Evolutionary conservation across 257 asterid genomes (phyloP).

Genomic region (Scutellaria galericulata): DNA sequence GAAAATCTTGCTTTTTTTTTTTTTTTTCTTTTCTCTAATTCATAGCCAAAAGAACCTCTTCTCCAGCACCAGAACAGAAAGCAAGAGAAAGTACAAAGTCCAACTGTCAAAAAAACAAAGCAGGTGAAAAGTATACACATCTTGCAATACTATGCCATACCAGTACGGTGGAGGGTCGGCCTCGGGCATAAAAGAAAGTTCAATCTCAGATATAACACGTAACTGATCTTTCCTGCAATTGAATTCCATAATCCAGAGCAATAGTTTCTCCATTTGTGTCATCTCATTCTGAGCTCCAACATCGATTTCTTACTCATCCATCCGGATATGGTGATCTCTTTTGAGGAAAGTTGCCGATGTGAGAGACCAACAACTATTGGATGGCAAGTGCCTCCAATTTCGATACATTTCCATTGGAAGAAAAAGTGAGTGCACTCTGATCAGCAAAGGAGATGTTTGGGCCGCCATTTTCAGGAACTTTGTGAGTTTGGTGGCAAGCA

Average conservation of each 20-base stretch:
- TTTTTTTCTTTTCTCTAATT: not conserved
- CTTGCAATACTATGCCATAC: constrained; percentile 44
- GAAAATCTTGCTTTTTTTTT: constrained; percentile 33
- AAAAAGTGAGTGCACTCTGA: constrained; percentile 31
- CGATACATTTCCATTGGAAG: constrained; percentile 72
- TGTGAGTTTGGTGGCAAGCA: constrained; percentile 50
- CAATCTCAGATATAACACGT: constrained; percentile 9
- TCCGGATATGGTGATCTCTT: constrained; percentile 19
- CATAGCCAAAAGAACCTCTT: constrained; percentile 37
- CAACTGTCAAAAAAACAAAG: constrained; percentile 46
- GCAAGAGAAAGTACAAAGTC: constrained; percentile 38
- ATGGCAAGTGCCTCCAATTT: constrained; percentile 52
- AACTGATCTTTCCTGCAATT: constrained; percentile 24
- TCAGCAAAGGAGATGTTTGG: constrained; percentile 37
- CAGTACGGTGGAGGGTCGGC: constrained; percentile 33
- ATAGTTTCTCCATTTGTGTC: constrained; percentile 1
- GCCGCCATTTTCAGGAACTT: constrained; percentile 57
- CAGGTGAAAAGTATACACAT: constrained; percentile 42
- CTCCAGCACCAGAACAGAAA: constrained; percentile 42
- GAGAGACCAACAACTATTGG: constrained; percentile 43
- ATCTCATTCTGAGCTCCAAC: constrained; percentile 28
- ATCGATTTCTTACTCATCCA: constrained; percentile 27
- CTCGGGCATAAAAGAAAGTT: constrained; percentile 35
- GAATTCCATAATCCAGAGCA: constrained; percentile 15
- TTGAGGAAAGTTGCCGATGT: constrained; percentile 31